A percentile compares a stretch with the other conserved stretches of the same genome.
Evolutionary conservation across 2,329 filamentous ascomycete species (phyloP).

Genomic region (Fusarium bulbicola): DNA sequence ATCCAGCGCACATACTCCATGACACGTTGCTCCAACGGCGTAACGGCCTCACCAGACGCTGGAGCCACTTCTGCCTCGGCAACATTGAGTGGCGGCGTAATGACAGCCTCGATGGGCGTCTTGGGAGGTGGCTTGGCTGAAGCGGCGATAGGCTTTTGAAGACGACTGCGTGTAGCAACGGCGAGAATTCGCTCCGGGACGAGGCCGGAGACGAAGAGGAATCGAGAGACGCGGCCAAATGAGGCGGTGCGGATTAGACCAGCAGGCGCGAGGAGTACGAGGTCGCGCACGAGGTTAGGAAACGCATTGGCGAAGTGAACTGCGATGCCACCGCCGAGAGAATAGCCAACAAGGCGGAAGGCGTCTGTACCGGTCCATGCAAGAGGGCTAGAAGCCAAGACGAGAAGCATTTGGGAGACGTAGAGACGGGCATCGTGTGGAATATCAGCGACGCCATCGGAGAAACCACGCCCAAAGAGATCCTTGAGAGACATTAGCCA

Average conservation of each 20-base stretch:
- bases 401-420: conserved; percentile 75
- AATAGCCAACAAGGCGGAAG: conserved; percentile 80
- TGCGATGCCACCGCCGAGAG: conserved; percentile 81
- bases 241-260: conserved; percentile 72
- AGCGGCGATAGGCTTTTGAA: conserved; percentile 60
- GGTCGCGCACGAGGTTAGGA: conserved; percentile 71
- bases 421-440: conserved; percentile 80
- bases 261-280: conserved; percentile 81
- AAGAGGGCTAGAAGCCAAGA: conserved; percentile 73
- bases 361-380: conserved; percentile 68
- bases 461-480: conserved; percentile 75
- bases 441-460: conserved; percentile 70
- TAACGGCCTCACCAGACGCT: conserved; percentile 36
- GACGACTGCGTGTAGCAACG: conserved; percentile 56
- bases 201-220: conserved; percentile 64
- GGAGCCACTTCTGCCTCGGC: conserved; percentile 54
- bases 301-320: conserved; percentile 79
- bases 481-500: conserved; percentile 54
- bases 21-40: conserved; percentile 58
- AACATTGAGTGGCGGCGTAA: conserved; percentile 45
- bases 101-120: conserved; percentile 39
- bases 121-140: conserved; percentile 36
- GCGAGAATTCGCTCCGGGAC: conserved; percentile 63
- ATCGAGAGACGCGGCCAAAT: conserved; percentile 59
- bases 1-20: conserved; percentile 67